Conservation (phyloP, 176 grass and related monocot species). For the Carex kokanica region DNA sequence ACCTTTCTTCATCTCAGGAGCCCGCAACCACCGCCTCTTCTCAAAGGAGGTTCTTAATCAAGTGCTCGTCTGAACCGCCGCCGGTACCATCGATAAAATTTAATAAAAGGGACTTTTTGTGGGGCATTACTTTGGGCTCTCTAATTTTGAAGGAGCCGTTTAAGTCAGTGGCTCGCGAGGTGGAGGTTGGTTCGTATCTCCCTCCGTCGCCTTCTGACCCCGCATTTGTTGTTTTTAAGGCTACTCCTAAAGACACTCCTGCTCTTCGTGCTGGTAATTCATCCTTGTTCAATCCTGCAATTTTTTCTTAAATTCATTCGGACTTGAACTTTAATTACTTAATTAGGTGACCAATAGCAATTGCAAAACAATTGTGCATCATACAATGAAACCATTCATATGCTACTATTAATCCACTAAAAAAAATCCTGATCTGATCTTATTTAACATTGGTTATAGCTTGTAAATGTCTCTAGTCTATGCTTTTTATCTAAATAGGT, state of each 20-base stretch:
- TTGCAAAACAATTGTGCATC: neutral
- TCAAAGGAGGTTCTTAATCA: neutral
- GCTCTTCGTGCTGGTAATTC: conserved; percentile 81
- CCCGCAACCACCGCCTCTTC: neutral
- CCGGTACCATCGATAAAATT: conserved; percentile 18
- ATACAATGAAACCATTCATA: neutral
- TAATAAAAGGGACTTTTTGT: conserved; percentile 58
- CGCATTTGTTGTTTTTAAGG: conserved; percentile 71
- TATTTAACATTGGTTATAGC: neutral
- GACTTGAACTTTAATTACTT: neutral
- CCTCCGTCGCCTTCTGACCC: conserved; percentile 57
- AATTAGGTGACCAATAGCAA: neutral
- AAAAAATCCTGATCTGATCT: neutral
- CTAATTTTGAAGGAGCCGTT: conserved; percentile 38
- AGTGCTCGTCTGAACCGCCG: neutral
- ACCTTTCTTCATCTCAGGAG: neutral
- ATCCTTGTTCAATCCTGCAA: neutral
- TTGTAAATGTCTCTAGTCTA: neutral
- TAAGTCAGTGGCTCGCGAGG: conserved; percentile 45
- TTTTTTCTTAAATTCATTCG: neutral
- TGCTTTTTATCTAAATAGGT: conserved; percentile 32
- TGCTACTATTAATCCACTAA: neutral
- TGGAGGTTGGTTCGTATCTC: conserved; percentile 72
- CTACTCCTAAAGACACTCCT: conserved; percentile 82
- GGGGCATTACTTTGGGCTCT: conserved; percentile 40